phyloP scores from a whole-genome alignment of 345 rosid species.

The Gossypium ekmanianum region DNA sequence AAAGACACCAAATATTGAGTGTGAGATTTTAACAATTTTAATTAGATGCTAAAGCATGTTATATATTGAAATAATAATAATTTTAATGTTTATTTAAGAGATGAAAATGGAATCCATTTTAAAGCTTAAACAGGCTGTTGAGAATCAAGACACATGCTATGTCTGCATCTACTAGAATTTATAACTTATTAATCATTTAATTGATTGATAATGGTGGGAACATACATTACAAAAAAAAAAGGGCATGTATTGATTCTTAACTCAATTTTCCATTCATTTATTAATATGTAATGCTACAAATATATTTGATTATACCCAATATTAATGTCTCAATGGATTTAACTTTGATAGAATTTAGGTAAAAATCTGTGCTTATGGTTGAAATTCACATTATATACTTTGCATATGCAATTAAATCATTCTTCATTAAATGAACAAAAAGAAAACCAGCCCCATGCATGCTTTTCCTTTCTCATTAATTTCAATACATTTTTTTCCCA shows the following conservation, averaged over 20 bases:
- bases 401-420: not conserved
- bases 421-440: not conserved
- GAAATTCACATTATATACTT: too few relatives aligned
- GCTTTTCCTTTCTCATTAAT: not conserved
- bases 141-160: slow-evolving; percentile 48
- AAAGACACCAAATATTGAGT: not conserved
- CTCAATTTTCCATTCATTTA: too few relatives aligned
- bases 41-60: slow-evolving; percentile 27
- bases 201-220: not conserved
- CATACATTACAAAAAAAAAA: not conserved
- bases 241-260: too few relatives aligned
- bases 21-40: slow-evolving; percentile 4
- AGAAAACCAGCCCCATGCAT: slow-evolving; percentile 4
- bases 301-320: too few relatives aligned
- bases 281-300: not conserved
- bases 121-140: slow-evolving; percentile 42
- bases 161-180: slow-evolving; percentile 17
- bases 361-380: too few relatives aligned
- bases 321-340: too few relatives aligned
- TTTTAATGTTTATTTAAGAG: slow-evolving; percentile 2
- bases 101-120: slow-evolving; percentile 16
- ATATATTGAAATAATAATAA: slow-evolving; percentile 7
- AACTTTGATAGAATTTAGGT: too few relatives aligned
- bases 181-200: not conserved
- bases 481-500: not conserved